phyloP scores from a whole-genome alignment of 441 rosid species.

The Euphorbia schlechtendalii region DNA sequence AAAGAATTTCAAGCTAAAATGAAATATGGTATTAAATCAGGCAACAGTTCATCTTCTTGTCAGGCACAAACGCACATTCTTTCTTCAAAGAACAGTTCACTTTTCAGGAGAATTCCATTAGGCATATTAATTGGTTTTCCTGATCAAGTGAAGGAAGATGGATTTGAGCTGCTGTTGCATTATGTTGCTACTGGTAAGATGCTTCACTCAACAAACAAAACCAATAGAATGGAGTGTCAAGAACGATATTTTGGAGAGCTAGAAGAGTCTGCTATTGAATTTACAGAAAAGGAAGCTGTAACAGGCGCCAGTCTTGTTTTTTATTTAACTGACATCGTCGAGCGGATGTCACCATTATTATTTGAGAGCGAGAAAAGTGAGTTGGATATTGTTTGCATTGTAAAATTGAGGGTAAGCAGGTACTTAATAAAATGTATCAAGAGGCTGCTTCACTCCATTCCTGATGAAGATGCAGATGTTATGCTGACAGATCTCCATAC shows the following conservation, averaged over 20 bases:
- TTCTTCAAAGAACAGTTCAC: constrained; percentile 21
- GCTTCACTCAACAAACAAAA: constrained; percentile 18
- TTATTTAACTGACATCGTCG: constrained; percentile 44
- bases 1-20: constrained; percentile 38
- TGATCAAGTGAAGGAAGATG: constrained; percentile 37
- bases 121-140: constrained; percentile 50
- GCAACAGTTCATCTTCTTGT: constrained; percentile 20
- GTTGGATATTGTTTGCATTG: constrained; percentile 35
- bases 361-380: constrained; percentile 45
- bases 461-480: constrained; percentile 30
- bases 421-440: constrained; percentile 61
- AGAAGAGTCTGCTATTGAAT: constrained; percentile 21
- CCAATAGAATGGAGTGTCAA: constrained; percentile 22
- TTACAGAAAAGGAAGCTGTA: constrained; percentile 39
- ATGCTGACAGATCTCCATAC: constrained; percentile 38
- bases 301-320: constrained; percentile 59
- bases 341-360: constrained; percentile 45
- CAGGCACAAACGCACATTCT: constrained; percentile 21
- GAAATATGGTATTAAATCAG: constrained; percentile 17
- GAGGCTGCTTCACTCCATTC: constrained; percentile 32
- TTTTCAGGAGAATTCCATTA: constrained; percentile 51
- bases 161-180: constrained; percentile 55
- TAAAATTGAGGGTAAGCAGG: constrained; percentile 46
- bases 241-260: constrained; percentile 18
- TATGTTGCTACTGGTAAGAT: constrained; percentile 57